These are phyloP conservation scores for Phytophthora megakarya DNA, from an alignment of 352 stramenopile species.

Conservation along the genomic window DNA sequence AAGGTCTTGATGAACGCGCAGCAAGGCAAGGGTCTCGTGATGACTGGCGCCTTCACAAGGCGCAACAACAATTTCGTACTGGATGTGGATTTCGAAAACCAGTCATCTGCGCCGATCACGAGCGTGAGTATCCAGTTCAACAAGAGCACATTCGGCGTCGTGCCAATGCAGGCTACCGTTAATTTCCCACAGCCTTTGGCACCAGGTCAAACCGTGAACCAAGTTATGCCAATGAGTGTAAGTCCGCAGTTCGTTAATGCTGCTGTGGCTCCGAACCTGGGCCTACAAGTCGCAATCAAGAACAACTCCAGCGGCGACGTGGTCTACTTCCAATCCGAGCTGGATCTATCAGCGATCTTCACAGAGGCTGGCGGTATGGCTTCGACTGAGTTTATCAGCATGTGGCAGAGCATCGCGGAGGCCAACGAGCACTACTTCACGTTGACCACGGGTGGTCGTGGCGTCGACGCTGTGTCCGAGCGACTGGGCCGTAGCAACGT, in stretches of 20 bases:
- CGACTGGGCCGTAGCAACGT: constrained; percentile 90
- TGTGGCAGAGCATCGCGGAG: constrained; percentile 97
- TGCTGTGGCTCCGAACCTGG: constrained; percentile 67
- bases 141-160: constrained; percentile 97
- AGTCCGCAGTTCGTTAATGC: constrained; percentile 81
- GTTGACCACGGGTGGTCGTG: constrained; percentile 64
- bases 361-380: constrained; percentile 87
- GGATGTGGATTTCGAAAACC: constrained; percentile 89
- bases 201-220: constrained; percentile 76
- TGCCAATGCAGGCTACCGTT: constrained; percentile 92
- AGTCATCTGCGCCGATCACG: constrained; percentile 84
- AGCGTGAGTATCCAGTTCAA: constrained; percentile 97
- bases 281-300: constrained; percentile 97
- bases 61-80: constrained; percentile 68
- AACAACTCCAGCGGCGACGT: constrained; percentile 94
- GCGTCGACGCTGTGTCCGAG: constrained; percentile 88
- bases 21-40: constrained; percentile 90
- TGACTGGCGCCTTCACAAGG: constrained; percentile 80
- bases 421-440: constrained; percentile 95
- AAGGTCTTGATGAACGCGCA: constrained; percentile 79
- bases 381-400: constrained; percentile 92
- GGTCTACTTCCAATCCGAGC: constrained; percentile 96
- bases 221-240: constrained; percentile 80
- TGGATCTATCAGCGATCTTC: constrained; percentile 92
- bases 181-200: constrained; percentile 66